Conservation (phyloP, 2,329 filamentous ascomycete species). For the Verticillium klebahnii region DNA sequence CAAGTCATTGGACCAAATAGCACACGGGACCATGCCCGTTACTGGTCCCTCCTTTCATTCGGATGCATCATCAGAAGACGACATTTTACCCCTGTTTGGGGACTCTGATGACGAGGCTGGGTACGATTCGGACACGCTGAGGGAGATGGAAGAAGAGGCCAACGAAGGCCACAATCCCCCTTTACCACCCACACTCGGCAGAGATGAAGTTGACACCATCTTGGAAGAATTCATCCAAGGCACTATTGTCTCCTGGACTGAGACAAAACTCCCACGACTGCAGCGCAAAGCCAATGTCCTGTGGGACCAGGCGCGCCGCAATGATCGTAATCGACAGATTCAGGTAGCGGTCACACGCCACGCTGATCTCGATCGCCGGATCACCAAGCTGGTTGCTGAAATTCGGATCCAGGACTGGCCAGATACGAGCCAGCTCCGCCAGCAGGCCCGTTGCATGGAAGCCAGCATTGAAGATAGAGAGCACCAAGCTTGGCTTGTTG, state of each 20-base stretch:
- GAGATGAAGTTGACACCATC: slow-evolving; percentile 42
- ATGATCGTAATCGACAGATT: slow-evolving; percentile 34
- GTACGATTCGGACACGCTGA: slow-evolving; percentile 55
- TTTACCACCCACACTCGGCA: slow-evolving; percentile 26
- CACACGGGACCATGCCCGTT: slow-evolving; percentile 28
- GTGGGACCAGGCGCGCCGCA: slow-evolving; percentile 54
- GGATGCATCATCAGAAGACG: slow-evolving; percentile 46
- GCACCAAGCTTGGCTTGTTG: slow-evolving; percentile 45
- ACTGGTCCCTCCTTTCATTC: slow-evolving; percentile 33
- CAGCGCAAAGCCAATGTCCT: slow-evolving; percentile 52
- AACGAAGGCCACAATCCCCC: slow-evolving; percentile 23
- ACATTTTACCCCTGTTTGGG: slow-evolving; percentile 20
- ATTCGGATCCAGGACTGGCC: slow-evolving; percentile 51
- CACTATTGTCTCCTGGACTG: slow-evolving; percentile 51
- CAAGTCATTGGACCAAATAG: slow-evolving; percentile 4
- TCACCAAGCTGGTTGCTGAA: slow-evolving; percentile 50
- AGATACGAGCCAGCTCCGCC: slow-evolving; percentile 44
- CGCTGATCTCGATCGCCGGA: slow-evolving; percentile 39
- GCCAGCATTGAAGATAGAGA: slow-evolving; percentile 59
- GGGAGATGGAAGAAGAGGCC: slow-evolving; percentile 57
- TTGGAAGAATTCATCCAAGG: slow-evolving; percentile 50
- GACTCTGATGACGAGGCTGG: slow-evolving; percentile 33
- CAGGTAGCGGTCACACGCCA: slow-evolving; percentile 36
- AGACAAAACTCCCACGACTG: slow-evolving; percentile 50
- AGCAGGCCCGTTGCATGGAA: slow-evolving; percentile 57